Evolutionary conservation across 352 stramenopile species (phyloP).

Genomic region (Aphanomyces euteiches): DNA sequence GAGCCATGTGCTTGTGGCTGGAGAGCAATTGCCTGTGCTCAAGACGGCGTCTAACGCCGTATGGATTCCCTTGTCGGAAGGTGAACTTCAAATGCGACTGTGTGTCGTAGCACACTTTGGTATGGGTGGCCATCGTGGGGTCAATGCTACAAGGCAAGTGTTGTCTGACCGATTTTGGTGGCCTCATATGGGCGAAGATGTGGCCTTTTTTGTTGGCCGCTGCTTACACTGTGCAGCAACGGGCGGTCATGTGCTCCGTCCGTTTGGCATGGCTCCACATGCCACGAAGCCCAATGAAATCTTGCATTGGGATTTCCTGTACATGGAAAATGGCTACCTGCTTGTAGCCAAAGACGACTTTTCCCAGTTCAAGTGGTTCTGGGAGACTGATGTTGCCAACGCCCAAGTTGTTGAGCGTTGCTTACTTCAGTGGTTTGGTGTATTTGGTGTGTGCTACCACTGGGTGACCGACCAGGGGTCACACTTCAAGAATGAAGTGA

Average conservation of each 20-base stretch:
- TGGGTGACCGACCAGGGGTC: constrained; percentile 15
- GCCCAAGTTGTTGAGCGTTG: background rate
- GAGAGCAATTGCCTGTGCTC: background rate
- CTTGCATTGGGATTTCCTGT: constrained; percentile 35
- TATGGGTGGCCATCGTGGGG: background rate
- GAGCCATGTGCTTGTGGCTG: no score
- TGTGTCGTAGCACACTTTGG: constrained; percentile 3
- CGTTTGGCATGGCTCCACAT: constrained; percentile 1
- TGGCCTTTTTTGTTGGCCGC: no score
- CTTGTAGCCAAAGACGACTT: constrained; percentile 20
- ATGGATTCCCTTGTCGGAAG: background rate
- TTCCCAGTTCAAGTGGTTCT: constrained; percentile 12
- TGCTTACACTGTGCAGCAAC: no score
- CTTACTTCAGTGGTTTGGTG: background rate
- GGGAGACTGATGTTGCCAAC: background rate
- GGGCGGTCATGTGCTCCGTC: background rate
- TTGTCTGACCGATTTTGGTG: background rate
- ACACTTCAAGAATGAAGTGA: constrained; percentile 40
- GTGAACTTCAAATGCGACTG: constrained; percentile 7
- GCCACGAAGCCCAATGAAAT: constrained; percentile 31
- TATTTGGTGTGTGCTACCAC: background rate
- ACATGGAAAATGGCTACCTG: constrained; percentile 26
- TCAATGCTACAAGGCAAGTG: background rate
- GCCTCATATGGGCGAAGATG: no score
- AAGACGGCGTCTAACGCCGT: background rate